Evolutionary conservation across 768 basidiomycete genomes (phyloP), one percentile per base, ranked within the genome.

Genomic region (Porpolomopsis calyptriformis): DNA sequence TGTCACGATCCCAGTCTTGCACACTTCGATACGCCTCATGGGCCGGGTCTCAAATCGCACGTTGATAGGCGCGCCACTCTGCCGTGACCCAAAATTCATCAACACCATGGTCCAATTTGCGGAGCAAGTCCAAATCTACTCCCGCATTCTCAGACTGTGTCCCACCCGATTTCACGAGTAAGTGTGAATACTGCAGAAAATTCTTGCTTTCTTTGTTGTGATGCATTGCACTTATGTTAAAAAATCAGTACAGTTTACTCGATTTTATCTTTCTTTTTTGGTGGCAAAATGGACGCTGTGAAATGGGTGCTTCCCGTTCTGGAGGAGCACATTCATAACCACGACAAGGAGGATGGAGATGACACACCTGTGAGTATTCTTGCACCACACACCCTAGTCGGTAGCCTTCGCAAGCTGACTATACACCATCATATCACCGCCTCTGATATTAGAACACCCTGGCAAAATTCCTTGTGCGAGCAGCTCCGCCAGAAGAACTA

Each of bases 21-120:
- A 23, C 12, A 24, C 40, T 6, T 38, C 45, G 34, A 18, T 27
- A 9, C 36, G 25, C 6, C 38, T 49, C 41, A 19, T 45, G 9
- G 48, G 35, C 36, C 43, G 48, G 16, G 39, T 49, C 11, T 29
- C 33, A 33, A 45, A 39, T 45, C 43, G 48, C 16, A 43, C 42
- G 8, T 14, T 44, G 27, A n/a, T 49, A 7, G 48, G 48, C 2
- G 4, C n/a, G 10, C 41, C 36, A 11, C 12, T 49, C 22, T 49
- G 48, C 39, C 48, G 43, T 14, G 36, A 49, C 23, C 34, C 22
- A 12, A 24, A 27, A 6, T 49, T 26, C 20, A 39, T 49, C 18
- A 10, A 40, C 23, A 33, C 48, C 10, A 23, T 45, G 12, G 43
- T 45, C 12, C 35, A 26, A 16, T 49, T 35, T 31, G 20, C 35